Percentiles rank a stretch among this genome's conserved stretches.
These are phyloP conservation scores for Selaginella tamariscina DNA, from an alignment of 75 land plant genomes.

Conservation along the genomic window DNA sequence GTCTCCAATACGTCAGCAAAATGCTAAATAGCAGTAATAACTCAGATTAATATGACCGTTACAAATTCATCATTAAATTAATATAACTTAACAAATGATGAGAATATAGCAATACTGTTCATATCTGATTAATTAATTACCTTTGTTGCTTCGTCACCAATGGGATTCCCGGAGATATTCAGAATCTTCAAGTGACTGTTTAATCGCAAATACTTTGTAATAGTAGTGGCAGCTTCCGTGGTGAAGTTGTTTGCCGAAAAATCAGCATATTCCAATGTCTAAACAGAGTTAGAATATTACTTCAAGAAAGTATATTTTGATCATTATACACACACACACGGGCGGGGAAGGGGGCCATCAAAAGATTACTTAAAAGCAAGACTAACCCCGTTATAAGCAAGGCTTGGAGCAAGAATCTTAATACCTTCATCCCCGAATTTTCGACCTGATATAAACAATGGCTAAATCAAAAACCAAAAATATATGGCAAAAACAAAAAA, in stretches of 20 bases:
- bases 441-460: conserved; percentile 39
- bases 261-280: conserved; percentile 75
- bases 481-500: not conserved
- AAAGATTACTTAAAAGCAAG: conserved; percentile 10
- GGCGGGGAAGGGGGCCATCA: not conserved
- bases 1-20: conserved; percentile 53
- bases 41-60: not conserved
- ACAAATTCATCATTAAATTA: not conserved
- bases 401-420: conserved; percentile 73
- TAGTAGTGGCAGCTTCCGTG: conserved; percentile 67
- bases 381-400: conserved; percentile 77
- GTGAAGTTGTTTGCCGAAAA: conserved; percentile 94
- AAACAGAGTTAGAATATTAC: conserved; percentile 6
- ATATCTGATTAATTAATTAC: too few relatives aligned
- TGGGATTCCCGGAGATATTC: conserved; percentile 78
- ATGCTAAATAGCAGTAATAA: conserved; percentile 29
- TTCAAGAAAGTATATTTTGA: not conserved
- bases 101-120: not conserved
- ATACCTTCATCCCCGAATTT: conserved; percentile 97
- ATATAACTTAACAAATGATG: not conserved
- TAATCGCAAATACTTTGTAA: conserved; percentile 59
- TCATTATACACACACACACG: not conserved
- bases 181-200: conserved; percentile 56
- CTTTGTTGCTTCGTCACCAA: conserved; percentile 97
- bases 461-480: not conserved